Base-by-base conservation (phyloP, 2,329 filamentous ascomycete genomes). In the Aspergillus cejpii region DNA sequence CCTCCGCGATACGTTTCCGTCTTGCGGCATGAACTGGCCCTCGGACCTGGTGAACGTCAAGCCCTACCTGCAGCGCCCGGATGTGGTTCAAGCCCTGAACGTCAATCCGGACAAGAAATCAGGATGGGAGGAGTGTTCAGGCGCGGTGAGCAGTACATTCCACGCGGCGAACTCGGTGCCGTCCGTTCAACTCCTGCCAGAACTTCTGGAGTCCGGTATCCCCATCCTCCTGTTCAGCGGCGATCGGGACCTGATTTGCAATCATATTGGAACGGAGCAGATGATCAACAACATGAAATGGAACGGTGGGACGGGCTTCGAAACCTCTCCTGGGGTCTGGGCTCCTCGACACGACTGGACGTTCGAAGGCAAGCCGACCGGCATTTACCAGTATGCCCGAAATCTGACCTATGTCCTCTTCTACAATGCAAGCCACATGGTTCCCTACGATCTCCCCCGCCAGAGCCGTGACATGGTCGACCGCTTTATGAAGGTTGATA, bases 21-120 rank as follows among this genome's bases (percentile, higher is more conserved):
- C 83, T 51, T 98, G 92, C 65, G 92, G 92, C 55, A 95, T 95
- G 90, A 91, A 89, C 71, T 98, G 94, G 94, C 92, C 92, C 24
- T 85, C 89, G 52, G 92, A 98, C 68, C 74, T 98, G 59, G 67
- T 69, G 37, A 63, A 78, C 39, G 79, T 98, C 17, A 87, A 81
- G 5, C 87, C 89, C 0, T 98, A 97, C 65, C 78, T 98, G 41
- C 85, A 87, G 46, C 83, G 83, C 45, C 60, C 74, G n/a, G 88
- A 95, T 38, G 92, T 98, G 11, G 74, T 80, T 20, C 60, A 74
- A 3, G 92, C 92, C 0, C 74, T 98, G 27, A 86, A 98, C 63
- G 80, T 98, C 66, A 85, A 88, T 59, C 62, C 75, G 0, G 84
- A 85, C 56, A 94, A 94, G 64, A 82, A 80, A 53, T 85, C 86